Conservation (phyloP, 306 rosid genomes). For the Coriaria nepalensis region DNA sequence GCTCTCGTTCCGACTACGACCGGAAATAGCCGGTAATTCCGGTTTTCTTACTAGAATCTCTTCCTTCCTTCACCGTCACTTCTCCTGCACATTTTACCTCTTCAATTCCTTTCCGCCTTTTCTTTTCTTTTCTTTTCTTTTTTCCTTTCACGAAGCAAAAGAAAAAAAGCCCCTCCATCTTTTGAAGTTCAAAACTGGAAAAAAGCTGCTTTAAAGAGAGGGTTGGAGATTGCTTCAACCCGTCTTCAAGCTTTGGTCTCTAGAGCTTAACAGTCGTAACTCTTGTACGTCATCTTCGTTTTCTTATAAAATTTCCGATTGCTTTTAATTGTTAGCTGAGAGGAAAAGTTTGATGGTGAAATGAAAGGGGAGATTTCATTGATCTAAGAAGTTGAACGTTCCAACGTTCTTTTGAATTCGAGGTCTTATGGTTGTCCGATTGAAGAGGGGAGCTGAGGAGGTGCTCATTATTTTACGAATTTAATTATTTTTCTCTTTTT, state of each 20-base stretch:
- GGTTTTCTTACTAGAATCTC: background rate
- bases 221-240: conserved; percentile 21
- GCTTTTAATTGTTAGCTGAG: too few relatives aligned
- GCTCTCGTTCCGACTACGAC: conserved; percentile 7
- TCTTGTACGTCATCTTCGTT: background rate
- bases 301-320: too few relatives aligned
- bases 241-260: conserved; percentile 15
- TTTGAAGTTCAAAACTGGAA: too few relatives aligned
- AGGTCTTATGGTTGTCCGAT: too few relatives aligned
- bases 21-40: conserved; percentile 31
- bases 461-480: too few relatives aligned
- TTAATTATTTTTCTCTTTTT: too few relatives aligned
- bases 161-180: too few relatives aligned
- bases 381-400: too few relatives aligned
- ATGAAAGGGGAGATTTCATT: too few relatives aligned
- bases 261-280: conserved; percentile 17
- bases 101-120: background rate
- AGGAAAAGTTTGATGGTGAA: too few relatives aligned
- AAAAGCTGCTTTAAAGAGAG: conserved; percentile 11
- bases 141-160: conserved; percentile 1
- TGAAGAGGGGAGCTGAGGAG: too few relatives aligned
- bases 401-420: too few relatives aligned
- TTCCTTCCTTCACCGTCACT: background rate
- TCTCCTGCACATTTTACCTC: background rate
- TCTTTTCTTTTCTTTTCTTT: background rate